Percentiles rank a stretch among this genome's conserved stretches.
Evolutionary conservation across 176 grass and related monocot genomes (phyloP).

Genomic region (Eremochloa ophiuroides): DNA sequence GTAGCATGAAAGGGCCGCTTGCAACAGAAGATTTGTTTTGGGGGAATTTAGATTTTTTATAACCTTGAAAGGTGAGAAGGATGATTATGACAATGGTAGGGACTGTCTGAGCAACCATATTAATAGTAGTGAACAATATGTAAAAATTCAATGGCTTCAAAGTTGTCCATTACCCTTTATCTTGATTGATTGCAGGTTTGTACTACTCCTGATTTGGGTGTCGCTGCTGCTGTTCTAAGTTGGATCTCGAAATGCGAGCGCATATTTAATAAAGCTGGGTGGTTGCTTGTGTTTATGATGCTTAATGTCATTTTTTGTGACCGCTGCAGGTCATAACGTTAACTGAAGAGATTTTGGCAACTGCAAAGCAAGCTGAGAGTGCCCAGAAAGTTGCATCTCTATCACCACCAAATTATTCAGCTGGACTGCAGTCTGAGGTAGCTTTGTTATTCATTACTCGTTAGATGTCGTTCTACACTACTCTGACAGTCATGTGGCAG

Average conservation of each 20-base stretch:
- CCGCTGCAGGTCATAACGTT: conserved; percentile 66
- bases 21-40: conserved; percentile 51
- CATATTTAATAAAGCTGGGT: conserved; percentile 17
- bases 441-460: conserved; percentile 3
- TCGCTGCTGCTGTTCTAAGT: conserved; percentile 73
- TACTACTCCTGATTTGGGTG: conserved; percentile 67
- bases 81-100: conserved; percentile 53
- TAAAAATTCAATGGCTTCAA: conserved; percentile 45
- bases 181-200: conserved; percentile 92
- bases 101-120: conserved; percentile 38
- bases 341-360: conserved; percentile 78
- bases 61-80: conserved; percentile 68
- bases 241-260: conserved; percentile 38
- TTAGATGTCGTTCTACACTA: background rate
- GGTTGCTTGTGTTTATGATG: background rate
- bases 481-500: conserved; percentile 25
- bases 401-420: conserved; percentile 22
- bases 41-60: conserved; percentile 60
- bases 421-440: conserved; percentile 35
- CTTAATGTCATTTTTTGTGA: conserved; percentile 29
- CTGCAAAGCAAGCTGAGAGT: conserved; percentile 59
- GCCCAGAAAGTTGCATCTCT: conserved; percentile 30
- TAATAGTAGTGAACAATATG: conserved; percentile 32
- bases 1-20: conserved; percentile 58
- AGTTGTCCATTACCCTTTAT: conserved; percentile 77